phyloP scores from a whole-genome alignment of 164 flowering plant species.

The Tetrastigma voinierianum region DNA sequence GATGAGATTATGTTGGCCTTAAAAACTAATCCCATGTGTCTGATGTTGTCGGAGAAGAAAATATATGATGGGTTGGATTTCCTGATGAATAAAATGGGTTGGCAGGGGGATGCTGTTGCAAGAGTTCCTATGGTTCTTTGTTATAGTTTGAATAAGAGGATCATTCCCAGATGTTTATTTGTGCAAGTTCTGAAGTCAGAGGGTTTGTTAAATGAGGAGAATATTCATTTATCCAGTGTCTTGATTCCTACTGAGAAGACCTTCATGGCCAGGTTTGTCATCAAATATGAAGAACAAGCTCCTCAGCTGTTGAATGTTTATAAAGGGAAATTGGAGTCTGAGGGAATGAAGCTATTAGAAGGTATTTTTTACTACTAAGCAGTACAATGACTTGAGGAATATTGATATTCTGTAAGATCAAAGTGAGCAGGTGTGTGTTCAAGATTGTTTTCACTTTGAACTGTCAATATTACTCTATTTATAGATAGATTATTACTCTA shows the following conservation, averaged over 20 bases:
- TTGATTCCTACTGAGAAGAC: neutral
- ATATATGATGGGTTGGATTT: constrained; percentile 10
- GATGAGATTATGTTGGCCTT: neutral
- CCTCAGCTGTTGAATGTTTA: constrained; percentile 18
- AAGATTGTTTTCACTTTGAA: too few species aligned
- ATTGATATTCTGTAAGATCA: too few species aligned
- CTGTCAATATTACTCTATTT: too few species aligned
- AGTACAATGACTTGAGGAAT: too few species aligned
- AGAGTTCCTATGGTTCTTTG: constrained; percentile 5
- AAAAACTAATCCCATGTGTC: neutral
- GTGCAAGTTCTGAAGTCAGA: constrained; percentile 8
- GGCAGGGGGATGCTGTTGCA: neutral
- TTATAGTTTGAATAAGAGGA: constrained; percentile 27
- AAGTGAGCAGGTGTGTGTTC: too few species aligned
- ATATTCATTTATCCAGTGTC: too few species aligned
- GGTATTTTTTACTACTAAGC: too few species aligned
- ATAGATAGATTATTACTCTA: too few species aligned
- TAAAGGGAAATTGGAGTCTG: constrained; percentile 2
- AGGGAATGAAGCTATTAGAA: too few species aligned
- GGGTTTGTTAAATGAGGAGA: constrained; percentile 4
- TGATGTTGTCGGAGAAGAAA: neutral
- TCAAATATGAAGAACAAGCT: constrained; percentile 3
- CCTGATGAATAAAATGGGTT: neutral
- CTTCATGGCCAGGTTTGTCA: constrained; percentile 21
- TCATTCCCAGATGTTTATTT: constrained; percentile 21